phyloP scores from a whole-genome alignment of 148 eudicot species.

The Camellia lanceoleosa region DNA sequence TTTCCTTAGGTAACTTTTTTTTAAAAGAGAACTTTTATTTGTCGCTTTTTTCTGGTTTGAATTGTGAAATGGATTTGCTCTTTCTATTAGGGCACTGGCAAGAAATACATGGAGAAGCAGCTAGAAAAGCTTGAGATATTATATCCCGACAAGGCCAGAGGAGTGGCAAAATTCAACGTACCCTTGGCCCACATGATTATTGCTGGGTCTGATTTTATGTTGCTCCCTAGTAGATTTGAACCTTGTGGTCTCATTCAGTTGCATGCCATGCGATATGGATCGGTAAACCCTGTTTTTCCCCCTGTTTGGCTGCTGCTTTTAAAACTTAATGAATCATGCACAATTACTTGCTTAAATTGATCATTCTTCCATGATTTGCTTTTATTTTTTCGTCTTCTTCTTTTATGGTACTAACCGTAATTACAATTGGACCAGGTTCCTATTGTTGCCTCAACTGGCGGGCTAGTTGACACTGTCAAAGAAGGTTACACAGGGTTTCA shows the following conservation, averaged over 20 bases:
- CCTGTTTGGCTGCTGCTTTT: background rate
- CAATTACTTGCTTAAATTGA: background rate
- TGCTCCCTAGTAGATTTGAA: slow-evolving; percentile 93
- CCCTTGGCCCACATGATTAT: slow-evolving; percentile 85
- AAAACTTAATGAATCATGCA: background rate
- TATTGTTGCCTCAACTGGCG: slow-evolving; percentile 96
- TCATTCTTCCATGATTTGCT: too few relatives aligned
- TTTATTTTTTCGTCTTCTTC: too few relatives aligned
- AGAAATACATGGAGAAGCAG: slow-evolving; percentile 74
- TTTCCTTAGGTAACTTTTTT: background rate
- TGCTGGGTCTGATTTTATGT: slow-evolving; percentile 81
- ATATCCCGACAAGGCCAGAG: slow-evolving; percentile 79
- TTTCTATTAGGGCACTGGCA: slow-evolving; percentile 80
- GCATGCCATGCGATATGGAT: slow-evolving; percentile 97
- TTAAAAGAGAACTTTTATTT: background rate
- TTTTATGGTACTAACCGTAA: background rate
- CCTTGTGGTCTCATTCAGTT: slow-evolving; percentile 98
- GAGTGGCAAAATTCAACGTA: slow-evolving; percentile 82
- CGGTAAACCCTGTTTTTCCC: slow-evolving; percentile 37
- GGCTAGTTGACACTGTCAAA: slow-evolving; percentile 86
- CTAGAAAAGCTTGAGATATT: slow-evolving; percentile 62
- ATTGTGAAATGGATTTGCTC: background rate
- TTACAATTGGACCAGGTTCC: slow-evolving; percentile 49
- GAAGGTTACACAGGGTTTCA: slow-evolving; percentile 96
- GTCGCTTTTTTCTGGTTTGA: background rate